Conservation (phyloP, 1,139 yeast species). For the Diutina ranongensis region DNA sequence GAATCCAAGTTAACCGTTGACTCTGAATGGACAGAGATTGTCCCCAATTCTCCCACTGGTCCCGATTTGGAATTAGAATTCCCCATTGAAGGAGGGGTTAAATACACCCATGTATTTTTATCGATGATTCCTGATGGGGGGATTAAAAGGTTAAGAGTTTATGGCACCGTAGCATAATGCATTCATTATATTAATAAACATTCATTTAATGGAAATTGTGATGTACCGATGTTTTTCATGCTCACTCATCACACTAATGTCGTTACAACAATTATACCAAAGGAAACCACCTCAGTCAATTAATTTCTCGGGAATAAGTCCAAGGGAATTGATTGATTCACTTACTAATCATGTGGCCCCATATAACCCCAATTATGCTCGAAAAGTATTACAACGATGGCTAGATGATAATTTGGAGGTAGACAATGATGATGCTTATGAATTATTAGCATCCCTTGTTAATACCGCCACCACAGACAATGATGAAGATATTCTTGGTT, state of each 20-base stretch:
- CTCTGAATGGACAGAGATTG: slow-evolving; percentile 47
- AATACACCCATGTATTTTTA: slow-evolving; percentile 57
- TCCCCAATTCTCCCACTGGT: slow-evolving; percentile 59
- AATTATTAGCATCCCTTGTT: too few relatives aligned
- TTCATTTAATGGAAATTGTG: too few relatives aligned
- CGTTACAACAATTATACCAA: neutral
- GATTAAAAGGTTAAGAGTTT: slow-evolving; percentile 76
- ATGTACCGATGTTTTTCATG: neutral
- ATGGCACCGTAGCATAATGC: slow-evolving; percentile 33
- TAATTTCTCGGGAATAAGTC: neutral
- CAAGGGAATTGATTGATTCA: neutral
- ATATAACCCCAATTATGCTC: slow-evolving; percentile 1
- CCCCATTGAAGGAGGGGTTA: slow-evolving; percentile 11
- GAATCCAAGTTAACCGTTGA: slow-evolving; percentile 8
- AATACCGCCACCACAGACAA: too few relatives aligned
- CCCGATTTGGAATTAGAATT: slow-evolving; percentile 62
- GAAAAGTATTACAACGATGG: neutral
- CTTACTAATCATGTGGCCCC: neutral
- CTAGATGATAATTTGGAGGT: neutral
- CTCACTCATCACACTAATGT: neutral
- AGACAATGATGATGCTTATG: neutral
- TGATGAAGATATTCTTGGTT: slow-evolving; percentile 2
- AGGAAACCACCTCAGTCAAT: neutral
- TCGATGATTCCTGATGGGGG: slow-evolving; percentile 95
- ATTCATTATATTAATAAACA: too few relatives aligned